These are phyloP conservation scores for Suillus bovinus DNA, from an alignment of 768 basidiomycete genomes.

Conservation along the genomic window DNA sequence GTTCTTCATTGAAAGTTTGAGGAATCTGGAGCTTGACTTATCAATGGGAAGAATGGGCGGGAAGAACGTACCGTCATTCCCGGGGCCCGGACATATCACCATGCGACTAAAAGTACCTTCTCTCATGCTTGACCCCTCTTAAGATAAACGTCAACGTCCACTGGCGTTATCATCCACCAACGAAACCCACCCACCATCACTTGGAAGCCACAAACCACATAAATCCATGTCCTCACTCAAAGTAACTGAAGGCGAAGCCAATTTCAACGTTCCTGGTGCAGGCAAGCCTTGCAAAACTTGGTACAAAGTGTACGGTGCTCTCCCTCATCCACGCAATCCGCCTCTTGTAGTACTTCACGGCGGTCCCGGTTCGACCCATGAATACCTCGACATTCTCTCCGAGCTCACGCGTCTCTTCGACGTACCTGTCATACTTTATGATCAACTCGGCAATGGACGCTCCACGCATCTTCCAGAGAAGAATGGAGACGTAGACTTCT, in stretches of 20 bases:
- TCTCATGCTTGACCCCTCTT: neutral
- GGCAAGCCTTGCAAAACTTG: slow-evolving; percentile 45
- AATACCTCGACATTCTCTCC: slow-evolving; percentile 40
- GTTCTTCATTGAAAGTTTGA: neutral
- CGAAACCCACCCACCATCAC: neutral
- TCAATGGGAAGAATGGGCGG: neutral
- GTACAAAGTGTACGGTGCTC: slow-evolving; percentile 51
- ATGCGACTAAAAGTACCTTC: neutral
- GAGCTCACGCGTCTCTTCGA: slow-evolving; percentile 36
- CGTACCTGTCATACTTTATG: slow-evolving; percentile 55
- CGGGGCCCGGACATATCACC: neutral
- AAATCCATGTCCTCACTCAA: slow-evolving; percentile 29
- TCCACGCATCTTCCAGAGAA: slow-evolving; percentile 57
- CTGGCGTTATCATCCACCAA: neutral
- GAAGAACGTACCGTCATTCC: too few species aligned
- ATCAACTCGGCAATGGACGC: slow-evolving; percentile 54
- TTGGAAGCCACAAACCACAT: neutral
- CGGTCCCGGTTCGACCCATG: slow-evolving; percentile 48
- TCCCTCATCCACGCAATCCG: slow-evolving; percentile 30
- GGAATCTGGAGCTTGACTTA: neutral
- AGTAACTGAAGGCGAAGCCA: slow-evolving; percentile 32
- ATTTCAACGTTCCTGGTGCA: slow-evolving; percentile 26
- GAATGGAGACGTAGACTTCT: slow-evolving; percentile 42
- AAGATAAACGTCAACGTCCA: neutral
- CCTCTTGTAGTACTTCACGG: slow-evolving; percentile 57